Percentiles rank a stretch among this genome's conserved stretches.
Evolutionary conservation across 1,139 yeast genomes (phyloP).

Genomic region (Yamadazyma dendronema): DNA sequence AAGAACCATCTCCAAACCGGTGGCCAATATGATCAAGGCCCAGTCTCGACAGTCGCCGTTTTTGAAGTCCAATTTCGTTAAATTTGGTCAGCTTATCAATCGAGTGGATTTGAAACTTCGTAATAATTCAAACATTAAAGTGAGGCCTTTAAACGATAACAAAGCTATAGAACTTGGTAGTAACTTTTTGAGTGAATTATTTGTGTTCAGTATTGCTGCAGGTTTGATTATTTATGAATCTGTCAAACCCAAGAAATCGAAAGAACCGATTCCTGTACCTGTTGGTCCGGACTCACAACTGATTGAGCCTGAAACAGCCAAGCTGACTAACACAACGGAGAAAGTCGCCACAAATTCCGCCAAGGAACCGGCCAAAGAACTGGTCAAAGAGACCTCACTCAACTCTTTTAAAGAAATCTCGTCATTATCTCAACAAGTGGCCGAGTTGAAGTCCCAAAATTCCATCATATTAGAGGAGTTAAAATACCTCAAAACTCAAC

Average conservation of each 20-base stretch:
- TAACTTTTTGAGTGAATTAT: constrained; percentile 70
- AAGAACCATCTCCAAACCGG: constrained; percentile 79
- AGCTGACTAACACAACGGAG: no score
- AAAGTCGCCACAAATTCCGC: no score
- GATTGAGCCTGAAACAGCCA: constrained; percentile 48
- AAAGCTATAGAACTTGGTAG: constrained; percentile 87
- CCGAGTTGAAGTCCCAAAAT: constrained; percentile 11
- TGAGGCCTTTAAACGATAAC: constrained; percentile 80
- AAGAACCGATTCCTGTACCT: constrained; percentile 21
- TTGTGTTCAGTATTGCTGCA: constrained; percentile 80
- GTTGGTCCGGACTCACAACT: background rate
- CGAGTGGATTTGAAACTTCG: constrained; percentile 66
- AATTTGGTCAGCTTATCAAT: constrained; percentile 73
- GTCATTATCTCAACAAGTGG: constrained; percentile 5
- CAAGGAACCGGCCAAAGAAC: no score
- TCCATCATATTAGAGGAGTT: constrained; percentile 12
- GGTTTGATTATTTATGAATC: constrained; percentile 74
- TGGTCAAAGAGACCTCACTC: no score
- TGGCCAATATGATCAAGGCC: constrained; percentile 67
- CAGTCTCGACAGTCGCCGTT: constrained; percentile 75
- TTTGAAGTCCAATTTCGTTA: constrained; percentile 62
- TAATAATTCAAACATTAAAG: constrained; percentile 60
- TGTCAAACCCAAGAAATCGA: constrained; percentile 53
- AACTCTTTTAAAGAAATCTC: no score
- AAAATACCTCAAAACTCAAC: constrained; percentile 6